phyloP scores from a whole-genome alignment of 306 rosid genomes.

The Biancaea sappan region DNA sequence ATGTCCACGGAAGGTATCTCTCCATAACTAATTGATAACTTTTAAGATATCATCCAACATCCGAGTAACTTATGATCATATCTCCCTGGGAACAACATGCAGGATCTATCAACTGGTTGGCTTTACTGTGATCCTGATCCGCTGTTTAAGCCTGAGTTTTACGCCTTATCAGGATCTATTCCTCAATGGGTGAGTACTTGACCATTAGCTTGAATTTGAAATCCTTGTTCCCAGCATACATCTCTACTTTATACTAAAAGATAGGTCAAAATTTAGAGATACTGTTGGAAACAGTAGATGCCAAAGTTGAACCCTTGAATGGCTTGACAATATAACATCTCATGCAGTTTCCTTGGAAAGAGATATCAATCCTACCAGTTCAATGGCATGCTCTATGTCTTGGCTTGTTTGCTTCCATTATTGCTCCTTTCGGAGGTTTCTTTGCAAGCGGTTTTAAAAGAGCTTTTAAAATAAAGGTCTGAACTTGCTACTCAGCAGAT shows the following conservation, averaged over 20 bases:
- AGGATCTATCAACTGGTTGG: conserved; percentile 96
- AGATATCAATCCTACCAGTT: conserved; percentile 71
- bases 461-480: conserved; percentile 95
- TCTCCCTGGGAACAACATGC: conserved; percentile 42
- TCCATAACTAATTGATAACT: background rate
- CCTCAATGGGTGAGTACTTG: conserved; percentile 66
- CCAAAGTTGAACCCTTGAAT: background rate
- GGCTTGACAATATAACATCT: conserved; percentile 19
- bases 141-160: conserved; percentile 73
- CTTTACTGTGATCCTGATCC: conserved; percentile 91
- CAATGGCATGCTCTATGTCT: conserved; percentile 90
- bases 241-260: background rate
- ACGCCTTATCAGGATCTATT: conserved; percentile 63
- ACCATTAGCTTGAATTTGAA: conserved; percentile 22
- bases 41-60: conserved; percentile 20
- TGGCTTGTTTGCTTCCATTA: conserved; percentile 91
- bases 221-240: conserved; percentile 6
- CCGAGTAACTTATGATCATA: conserved; percentile 26
- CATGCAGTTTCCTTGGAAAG: conserved; percentile 86
- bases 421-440: conserved; percentile 99
- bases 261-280: background rate
- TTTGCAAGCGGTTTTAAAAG: conserved; percentile 99
- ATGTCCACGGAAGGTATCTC: conserved; percentile 90
- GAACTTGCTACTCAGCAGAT: conserved; percentile 23
- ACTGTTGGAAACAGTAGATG: conserved; percentile 25